These are phyloP conservation scores for Didymella arachidicola DNA, from an alignment of 2,329 filamentous ascomycete genomes.

Conservation along the genomic window DNA sequence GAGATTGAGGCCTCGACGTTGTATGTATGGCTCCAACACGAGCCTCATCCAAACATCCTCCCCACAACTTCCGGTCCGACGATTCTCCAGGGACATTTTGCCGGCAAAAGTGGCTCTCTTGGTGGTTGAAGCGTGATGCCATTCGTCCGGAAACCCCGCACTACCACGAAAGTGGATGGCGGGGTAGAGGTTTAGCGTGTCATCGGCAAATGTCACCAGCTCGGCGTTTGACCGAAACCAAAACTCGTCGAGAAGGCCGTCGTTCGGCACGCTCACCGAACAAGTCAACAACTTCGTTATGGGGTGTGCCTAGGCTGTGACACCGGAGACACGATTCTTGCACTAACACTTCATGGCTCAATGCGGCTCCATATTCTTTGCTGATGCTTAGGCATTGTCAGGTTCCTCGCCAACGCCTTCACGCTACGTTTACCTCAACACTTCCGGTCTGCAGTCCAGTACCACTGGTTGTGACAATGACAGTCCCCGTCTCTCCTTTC, in stretches of 20 bases:
- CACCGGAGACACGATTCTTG: not conserved
- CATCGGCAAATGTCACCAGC: constrained; percentile 26
- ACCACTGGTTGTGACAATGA: constrained; percentile 1
- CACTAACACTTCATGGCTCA: not conserved
- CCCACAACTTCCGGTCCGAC: constrained; percentile 20
- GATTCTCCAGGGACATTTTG: constrained; percentile 10
- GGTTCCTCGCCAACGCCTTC: not conserved
- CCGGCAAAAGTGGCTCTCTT: constrained; percentile 28
- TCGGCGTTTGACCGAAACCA: constrained; percentile 30
- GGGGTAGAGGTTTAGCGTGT: constrained; percentile 23
- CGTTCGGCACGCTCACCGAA: constrained; percentile 14
- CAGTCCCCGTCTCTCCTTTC: not conserved
- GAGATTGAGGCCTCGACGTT: constrained; percentile 1
- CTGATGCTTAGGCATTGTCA: not conserved
- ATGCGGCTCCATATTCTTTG: not conserved
- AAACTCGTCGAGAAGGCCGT: constrained; percentile 21
- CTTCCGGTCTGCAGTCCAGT: not conserved
- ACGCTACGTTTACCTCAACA: not conserved
- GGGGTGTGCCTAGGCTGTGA: not conserved
- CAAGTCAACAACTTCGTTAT: not conserved
- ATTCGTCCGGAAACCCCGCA: constrained; percentile 33
- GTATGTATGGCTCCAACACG: constrained; percentile 14
- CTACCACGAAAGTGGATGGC: constrained; percentile 27
- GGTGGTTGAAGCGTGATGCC: constrained; percentile 6
- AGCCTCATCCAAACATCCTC: constrained; percentile 9